Evolutionary conservation across 1,139 yeast genomes (phyloP), one percentile per base, ranked within the genome.

Genomic region (Hanseniaspora uvarum): DNA sequence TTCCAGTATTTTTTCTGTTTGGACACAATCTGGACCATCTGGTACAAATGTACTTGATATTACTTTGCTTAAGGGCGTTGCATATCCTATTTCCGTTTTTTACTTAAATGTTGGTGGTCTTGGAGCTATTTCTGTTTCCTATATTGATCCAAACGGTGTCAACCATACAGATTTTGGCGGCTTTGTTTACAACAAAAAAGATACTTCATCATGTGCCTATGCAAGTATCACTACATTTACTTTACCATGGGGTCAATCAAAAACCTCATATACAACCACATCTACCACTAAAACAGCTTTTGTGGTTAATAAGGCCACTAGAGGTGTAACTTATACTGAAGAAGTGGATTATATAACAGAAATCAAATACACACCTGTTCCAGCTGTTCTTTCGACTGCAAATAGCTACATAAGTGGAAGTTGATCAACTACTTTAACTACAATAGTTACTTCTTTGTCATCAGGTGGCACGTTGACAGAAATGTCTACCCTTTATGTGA

Each of bases 81-180:
- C 56, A 49, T 59, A 59, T 36, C 61, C 61, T 12, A 37, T 59
- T 2, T 51, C 60, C 36, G 16, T 59, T 2, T 59, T 59, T 24
- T 58, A 50, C 38, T 55, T 57, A 5, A 59, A 59, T 47, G 54
- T 56, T 28, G 56, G 57, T 26, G 48, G 56, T 34, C 19, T 51
- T 19, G 60, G 56, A 47, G 60, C 59, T 19, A 30, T 59, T 38
- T 24, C 46, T 11, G 46, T 58, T n/a, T 37, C 56, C 26, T 57
- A 55, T 44, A 54, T 52, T 8, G 58, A 54, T 39, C 56, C 60
- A 3, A 53, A 34, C 23, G 61, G 61, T 16, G 54, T 46, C 12
- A 23, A 46, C 12, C 56, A 54, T 28, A 33, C 43, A 4, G 55
- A 53, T n/a, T 31, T 39, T 12, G 5, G 26, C 3, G 38, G 26